Base-by-base conservation (phyloP, 2,329 filamentous ascomycete genomes). In the Venturia asperata region DNA sequence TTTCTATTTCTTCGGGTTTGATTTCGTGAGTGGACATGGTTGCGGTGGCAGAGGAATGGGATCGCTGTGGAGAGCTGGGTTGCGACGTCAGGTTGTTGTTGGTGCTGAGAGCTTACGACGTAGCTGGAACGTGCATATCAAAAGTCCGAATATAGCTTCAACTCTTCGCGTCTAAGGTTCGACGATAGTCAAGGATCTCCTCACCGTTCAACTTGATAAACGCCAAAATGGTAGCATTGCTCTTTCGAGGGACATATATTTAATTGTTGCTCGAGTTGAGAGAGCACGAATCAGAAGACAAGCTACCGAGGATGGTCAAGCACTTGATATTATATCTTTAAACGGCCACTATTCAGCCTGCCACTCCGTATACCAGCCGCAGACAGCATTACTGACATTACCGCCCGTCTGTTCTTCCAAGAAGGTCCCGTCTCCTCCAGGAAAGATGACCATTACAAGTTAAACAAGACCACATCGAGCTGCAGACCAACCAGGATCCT, bases 1-100 rank as follows among this genome's bases (percentile, higher is more conserved):
- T 86, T 72, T 90, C 86, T 70, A 91, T 85, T 75, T 91, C 88
- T 79, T 85, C 86, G 76, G 88, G 86, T 72, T 89, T 86, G 70
- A 89, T 89, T 68, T 80, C 78, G 69, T 85, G 84, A 69, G 73
- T 71, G 61, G 75, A 70, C 76, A 77, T 77, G 64, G 45, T 45
- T 17, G 15, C 5, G 19, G 39, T 43, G 19, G 39, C n/a, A 42
- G 30, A 60, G 56, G 10, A 39, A 15, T 21, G 21, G 21, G 11
- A 27, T 52, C 27, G 21, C 11, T 52, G 13, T 52, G 47, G 47
- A 52, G 47, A 27, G 47, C 21, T 52, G 52, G 52, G 52, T n/a
- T 39, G 15, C n/a, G 45, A n/a, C 13, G 49, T n/a, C n/a, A n/a
- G n/a, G n/a, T 27, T 27, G 52, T 34, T n/a, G 30, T 37, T 58